Percentiles rank a stretch among this genome's conserved stretches.
Evolutionary conservation across 2,329 filamentous ascomycete species (phyloP).

Genomic region (Davidsoniella australis): DNA sequence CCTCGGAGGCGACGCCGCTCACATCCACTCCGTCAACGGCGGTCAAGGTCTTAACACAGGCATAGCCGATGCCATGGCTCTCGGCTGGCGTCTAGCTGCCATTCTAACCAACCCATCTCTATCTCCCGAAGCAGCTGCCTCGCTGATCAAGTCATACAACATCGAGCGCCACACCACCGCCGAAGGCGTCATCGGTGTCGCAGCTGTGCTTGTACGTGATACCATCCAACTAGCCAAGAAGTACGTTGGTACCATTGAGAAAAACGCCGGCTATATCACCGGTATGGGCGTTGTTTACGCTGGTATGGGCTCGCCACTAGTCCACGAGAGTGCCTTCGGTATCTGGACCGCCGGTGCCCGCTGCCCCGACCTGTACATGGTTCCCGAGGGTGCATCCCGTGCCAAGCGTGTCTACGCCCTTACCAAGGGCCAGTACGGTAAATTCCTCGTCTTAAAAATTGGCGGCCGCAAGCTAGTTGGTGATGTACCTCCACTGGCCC

Average conservation of each 20-base stretch:
- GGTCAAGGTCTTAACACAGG: conserved; percentile 43
- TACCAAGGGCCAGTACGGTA: conserved; percentile 17
- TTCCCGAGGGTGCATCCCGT: conserved; percentile 7
- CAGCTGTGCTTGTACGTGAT: conserved; percentile 28
- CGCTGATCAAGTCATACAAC: conserved; percentile 27
- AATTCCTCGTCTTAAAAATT: conserved; percentile 18
- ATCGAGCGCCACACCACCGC: conserved; percentile 27
- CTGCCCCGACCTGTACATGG: conserved; percentile 23
- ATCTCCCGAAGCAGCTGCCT: conserved; percentile 14
- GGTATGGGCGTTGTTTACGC: conserved; percentile 27
- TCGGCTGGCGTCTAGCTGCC: conserved; percentile 33
- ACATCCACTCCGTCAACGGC: conserved; percentile 38
- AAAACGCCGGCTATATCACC: conserved; percentile 31
- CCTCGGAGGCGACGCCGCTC: conserved; percentile 38
- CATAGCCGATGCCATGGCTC: conserved; percentile 35
- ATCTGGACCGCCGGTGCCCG: conserved; percentile 24
- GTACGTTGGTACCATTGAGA: conserved; percentile 30
- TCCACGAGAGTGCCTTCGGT: conserved; percentile 19
- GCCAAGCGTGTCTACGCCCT: conserved; percentile 19
- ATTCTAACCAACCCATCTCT: conserved; percentile 17
- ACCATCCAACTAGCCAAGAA: conserved; percentile 26
- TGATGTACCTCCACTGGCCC: neutral
- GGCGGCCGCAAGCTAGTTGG: conserved; percentile 6
- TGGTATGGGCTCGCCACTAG: conserved; percentile 20
- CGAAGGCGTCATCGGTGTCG: conserved; percentile 28